Percentiles rank a stretch among this genome's conserved stretches.
Conservation (phyloP, 345 rosid genomes). For the Eucalyptus cloeziana region DNA sequence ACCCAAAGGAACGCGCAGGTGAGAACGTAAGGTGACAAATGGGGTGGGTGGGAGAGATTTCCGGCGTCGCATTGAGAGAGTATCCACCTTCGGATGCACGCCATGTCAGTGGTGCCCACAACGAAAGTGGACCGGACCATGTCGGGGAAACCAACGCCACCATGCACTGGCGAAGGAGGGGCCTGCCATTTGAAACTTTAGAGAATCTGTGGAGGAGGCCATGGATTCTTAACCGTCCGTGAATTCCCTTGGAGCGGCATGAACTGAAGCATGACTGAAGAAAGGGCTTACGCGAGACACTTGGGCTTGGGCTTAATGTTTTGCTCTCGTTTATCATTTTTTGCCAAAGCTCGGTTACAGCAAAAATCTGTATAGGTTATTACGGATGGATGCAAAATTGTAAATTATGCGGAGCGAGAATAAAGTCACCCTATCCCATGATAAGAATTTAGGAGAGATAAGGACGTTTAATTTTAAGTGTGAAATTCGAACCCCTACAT, state of each 20-base stretch:
- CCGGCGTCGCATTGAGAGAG: background rate
- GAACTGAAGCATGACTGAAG: background rate
- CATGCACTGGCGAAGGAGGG: background rate
- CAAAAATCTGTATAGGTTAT: background rate
- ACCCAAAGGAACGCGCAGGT: conserved; percentile 24
- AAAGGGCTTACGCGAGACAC: background rate
- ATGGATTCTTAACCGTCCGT: no score
- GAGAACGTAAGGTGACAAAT: conserved; percentile 17
- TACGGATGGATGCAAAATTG: no score
- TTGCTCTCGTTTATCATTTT: background rate
- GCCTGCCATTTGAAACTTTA: background rate
- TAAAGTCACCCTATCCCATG: no score
- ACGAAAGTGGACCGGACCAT: conserved; percentile 5
- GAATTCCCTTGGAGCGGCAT: background rate
- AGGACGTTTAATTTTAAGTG: fast-evolving
- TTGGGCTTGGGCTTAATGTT: background rate
- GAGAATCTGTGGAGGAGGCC: no score
- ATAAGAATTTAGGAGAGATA: no score
- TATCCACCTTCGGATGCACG: conserved; percentile 8
- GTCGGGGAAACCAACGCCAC: background rate
- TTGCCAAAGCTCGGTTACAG: background rate
- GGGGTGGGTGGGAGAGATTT: background rate
- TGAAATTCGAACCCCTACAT: no score
- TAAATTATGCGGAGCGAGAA: no score
- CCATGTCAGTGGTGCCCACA: conserved; percentile 3